A percentile compares a stretch with the other conserved stretches of the same genome.
Evolutionary conservation across 768 basidiomycete species (phyloP).

Genomic region (Amanita inopinata): DNA sequence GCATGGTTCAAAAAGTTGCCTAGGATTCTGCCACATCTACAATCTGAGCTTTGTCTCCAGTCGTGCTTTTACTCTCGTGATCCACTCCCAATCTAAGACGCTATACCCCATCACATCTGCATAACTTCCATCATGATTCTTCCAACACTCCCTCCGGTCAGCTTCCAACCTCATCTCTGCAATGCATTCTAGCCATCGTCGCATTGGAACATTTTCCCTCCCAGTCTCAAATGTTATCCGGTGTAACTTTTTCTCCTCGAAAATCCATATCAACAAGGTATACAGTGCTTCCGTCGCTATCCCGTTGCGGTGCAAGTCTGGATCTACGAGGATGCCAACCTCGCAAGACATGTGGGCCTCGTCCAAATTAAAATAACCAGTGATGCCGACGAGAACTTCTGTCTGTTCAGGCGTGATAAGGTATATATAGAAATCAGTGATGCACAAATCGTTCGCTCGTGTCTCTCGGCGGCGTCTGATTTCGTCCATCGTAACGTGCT

Average conservation of each 20-base stretch:
- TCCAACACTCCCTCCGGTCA: constrained; percentile 31
- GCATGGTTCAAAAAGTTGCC: no score
- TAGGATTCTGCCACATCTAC: no score
- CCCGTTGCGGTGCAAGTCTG: constrained; percentile 26
- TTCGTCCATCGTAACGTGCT: constrained; percentile 25
- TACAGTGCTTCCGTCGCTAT: constrained; percentile 37
- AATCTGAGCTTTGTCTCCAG: constrained; percentile 22
- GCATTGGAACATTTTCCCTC: constrained; percentile 33
- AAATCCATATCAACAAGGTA: constrained; percentile 27
- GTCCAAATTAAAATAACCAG: constrained; percentile 31
- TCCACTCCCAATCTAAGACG: constrained; percentile 35
- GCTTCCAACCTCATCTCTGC: constrained; percentile 30
- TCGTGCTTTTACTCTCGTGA: constrained; percentile 20
- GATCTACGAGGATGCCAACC: constrained; percentile 29
- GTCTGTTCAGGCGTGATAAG: constrained; percentile 18
- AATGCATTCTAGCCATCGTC: constrained; percentile 34
- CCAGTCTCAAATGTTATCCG: constrained; percentile 32
- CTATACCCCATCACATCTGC: constrained; percentile 31
- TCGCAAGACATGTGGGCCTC: constrained; percentile 26
- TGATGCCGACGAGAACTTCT: constrained; percentile 25
- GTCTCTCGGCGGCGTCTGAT: constrained; percentile 23
- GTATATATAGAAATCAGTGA: constrained; percentile 30
- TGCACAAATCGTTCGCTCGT: constrained; percentile 22
- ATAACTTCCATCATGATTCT: constrained; percentile 23
- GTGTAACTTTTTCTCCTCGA: constrained; percentile 32